phyloP scores from a whole-genome alignment of 768 basidiomycete species.

The Leucocoprinus birnbaumii region DNA sequence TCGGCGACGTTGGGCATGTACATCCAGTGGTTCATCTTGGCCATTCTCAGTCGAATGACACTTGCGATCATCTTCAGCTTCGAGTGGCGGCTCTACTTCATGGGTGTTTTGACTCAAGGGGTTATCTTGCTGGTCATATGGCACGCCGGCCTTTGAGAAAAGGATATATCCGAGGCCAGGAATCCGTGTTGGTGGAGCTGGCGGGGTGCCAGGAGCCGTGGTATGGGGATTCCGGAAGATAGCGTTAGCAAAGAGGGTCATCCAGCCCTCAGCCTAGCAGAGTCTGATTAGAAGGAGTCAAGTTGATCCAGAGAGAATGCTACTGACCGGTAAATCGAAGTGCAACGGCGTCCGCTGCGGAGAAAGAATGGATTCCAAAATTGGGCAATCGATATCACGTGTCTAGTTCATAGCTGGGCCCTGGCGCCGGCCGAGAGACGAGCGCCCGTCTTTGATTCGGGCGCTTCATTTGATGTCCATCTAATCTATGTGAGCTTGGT shows the following conservation, averaged over 20 bases:
- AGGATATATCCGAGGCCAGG: conserved; percentile 7
- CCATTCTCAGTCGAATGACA: too few relatives aligned
- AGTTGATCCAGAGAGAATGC: too few relatives aligned
- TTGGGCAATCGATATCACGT: too few relatives aligned
- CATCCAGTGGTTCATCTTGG: not conserved
- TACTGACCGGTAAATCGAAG: too few relatives aligned
- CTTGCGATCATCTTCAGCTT: not conserved
- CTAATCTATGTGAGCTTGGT: too few relatives aligned
- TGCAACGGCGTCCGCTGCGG: too few relatives aligned
- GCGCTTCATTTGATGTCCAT: too few relatives aligned
- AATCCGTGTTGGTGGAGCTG: not conserved
- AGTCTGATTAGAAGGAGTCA: too few relatives aligned
- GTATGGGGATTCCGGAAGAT: not conserved
- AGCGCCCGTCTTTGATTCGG: too few relatives aligned
- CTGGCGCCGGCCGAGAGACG: too few relatives aligned
- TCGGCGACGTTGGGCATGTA: conserved; percentile 14
- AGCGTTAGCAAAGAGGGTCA: conserved; percentile 3
- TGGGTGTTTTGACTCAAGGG: not conserved
- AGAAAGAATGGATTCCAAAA: too few relatives aligned
- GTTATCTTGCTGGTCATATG: not conserved
- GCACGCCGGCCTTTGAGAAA: not conserved
- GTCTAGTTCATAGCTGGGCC: too few relatives aligned
- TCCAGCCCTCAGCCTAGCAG: not conserved
- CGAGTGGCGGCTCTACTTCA: not conserved
- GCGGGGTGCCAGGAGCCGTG: not conserved